A percentile compares a stretch with the other conserved stretches of the same genome.
Conservation (phyloP, 2,329 filamentous ascomycete genomes). For the Botrytis porri region DNA sequence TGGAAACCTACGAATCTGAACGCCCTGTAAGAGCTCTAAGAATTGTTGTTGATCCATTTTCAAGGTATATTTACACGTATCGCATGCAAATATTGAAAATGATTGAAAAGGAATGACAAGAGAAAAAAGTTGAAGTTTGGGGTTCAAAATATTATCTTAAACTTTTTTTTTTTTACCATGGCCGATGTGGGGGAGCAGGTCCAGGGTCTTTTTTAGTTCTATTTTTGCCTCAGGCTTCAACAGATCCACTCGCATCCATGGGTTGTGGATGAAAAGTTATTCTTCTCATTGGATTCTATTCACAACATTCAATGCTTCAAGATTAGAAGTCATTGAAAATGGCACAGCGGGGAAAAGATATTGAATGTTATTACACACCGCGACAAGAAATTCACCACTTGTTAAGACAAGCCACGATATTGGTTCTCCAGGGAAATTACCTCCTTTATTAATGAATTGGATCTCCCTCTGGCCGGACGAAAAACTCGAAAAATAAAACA, state of each 20-base stretch:
- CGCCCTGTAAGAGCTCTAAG: conserved; percentile 79
- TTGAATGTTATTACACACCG: neutral
- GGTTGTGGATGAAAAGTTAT: neutral
- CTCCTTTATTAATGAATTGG: neutral
- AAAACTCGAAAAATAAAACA: neutral
- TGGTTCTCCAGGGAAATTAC: neutral
- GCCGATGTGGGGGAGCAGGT: neutral
- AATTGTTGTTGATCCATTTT: conserved; percentile 80
- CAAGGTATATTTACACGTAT: conserved; percentile 7
- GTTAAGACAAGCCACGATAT: neutral
- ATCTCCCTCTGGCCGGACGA: neutral
- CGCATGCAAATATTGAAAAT: conserved; percentile 11
- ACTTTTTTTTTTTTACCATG: neutral
- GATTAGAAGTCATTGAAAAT: neutral
- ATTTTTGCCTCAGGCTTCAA: neutral
- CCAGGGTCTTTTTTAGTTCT: neutral
- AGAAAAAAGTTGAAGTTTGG: neutral
- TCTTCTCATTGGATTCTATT: neutral
- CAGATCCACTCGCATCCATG: neutral
- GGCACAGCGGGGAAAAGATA: neutral
- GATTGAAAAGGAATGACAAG: neutral
- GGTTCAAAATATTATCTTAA: neutral
- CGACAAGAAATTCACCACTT: too few species aligned
- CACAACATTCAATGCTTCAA: neutral
- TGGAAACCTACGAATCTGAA: conserved; percentile 74